Percentiles rank a stretch among this genome's conserved stretches.
These are phyloP conservation scores for Cardiospermum halicacabum DNA, from an alignment of 345 rosid genomes.

Conservation along the genomic window DNA sequence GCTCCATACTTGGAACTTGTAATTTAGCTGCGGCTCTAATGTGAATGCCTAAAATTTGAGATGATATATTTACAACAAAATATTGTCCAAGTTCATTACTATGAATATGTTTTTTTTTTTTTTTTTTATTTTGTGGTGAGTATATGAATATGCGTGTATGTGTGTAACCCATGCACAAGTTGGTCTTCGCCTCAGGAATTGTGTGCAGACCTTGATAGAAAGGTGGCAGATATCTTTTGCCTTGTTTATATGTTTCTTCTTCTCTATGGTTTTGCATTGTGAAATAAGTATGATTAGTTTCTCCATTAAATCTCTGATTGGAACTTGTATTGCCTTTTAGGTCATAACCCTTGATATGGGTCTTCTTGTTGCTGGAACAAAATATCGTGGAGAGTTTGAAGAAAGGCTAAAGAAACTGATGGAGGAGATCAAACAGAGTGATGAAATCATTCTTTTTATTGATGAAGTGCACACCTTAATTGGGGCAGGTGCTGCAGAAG, in stretches of 20 bases:
- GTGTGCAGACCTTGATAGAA: not conserved
- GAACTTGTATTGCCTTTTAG: slow-evolving; percentile 27
- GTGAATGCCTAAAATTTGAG: no score
- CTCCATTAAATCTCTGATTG: not conserved
- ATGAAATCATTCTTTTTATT: slow-evolving; percentile 91
- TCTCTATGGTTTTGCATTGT: not conserved
- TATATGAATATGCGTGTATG: no score
- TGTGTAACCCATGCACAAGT: no score
- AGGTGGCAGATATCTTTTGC: no score
- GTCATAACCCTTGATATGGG: slow-evolving; percentile 99
- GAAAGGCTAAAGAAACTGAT: slow-evolving; percentile 97
- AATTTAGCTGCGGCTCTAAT: no score
- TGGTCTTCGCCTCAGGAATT: not conserved
- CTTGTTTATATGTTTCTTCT: not conserved
- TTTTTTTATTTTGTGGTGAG: no score
- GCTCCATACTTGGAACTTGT: no score
- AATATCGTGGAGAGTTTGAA: slow-evolving; percentile 97
- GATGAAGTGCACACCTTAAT: slow-evolving; percentile 99
- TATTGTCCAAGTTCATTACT: no score
- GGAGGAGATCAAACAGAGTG: slow-evolving; percentile 99
- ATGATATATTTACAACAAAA: no score
- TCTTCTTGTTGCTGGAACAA: slow-evolving; percentile 98
- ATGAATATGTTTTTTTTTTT: no score
- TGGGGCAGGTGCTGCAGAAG: slow-evolving; percentile 99
- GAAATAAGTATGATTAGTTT: not conserved